These are phyloP conservation scores for Mallotus japonicus DNA, from an alignment of 441 rosid genomes.

Conservation along the genomic window DNA sequence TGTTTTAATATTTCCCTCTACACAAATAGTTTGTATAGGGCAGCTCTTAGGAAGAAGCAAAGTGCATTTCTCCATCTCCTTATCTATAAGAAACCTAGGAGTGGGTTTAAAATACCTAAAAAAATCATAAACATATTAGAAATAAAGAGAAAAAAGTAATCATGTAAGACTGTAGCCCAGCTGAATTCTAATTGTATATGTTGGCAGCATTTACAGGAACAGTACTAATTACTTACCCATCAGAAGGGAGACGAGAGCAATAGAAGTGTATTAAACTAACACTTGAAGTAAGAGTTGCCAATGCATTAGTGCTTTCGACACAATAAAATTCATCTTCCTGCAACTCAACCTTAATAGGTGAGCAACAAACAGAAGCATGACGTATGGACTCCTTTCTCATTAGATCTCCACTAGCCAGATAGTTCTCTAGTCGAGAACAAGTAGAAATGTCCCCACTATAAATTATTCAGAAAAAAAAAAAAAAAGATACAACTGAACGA, in stretches of 20 bases:
- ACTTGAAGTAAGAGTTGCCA: slow-evolving; percentile 61
- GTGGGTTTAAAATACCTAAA: slow-evolving; percentile 79
- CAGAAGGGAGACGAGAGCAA: slow-evolving; percentile 90
- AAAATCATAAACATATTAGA: slow-evolving; percentile 6
- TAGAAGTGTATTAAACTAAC: slow-evolving; percentile 65
- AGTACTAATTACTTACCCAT: slow-evolving; percentile 53
- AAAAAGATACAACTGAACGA: background rate
- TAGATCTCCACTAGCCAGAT: slow-evolving; percentile 61
- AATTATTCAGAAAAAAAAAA: slow-evolving; percentile 16
- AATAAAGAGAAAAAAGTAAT: background rate
- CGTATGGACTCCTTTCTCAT: slow-evolving; percentile 73
- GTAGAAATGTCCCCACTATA: slow-evolving; percentile 57
- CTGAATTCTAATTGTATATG: background rate
- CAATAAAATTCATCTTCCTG: slow-evolving; percentile 36
- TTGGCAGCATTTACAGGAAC: slow-evolving; percentile 8
- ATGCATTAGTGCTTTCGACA: slow-evolving; percentile 66
- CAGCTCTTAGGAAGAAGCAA: slow-evolving; percentile 76
- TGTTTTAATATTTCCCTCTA: slow-evolving; percentile 38
- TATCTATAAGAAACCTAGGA: slow-evolving; percentile 54
- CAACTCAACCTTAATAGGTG: slow-evolving; percentile 39
- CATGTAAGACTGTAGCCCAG: background rate
- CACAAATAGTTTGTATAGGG: slow-evolving; percentile 45
- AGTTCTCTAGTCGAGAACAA: slow-evolving; percentile 47
- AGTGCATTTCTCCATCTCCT: slow-evolving; percentile 45
- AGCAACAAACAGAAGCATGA: slow-evolving; percentile 61